Base-by-base conservation (phyloP, 768 basidiomycete genomes). In the Podaxis carcinomalis region DNA sequence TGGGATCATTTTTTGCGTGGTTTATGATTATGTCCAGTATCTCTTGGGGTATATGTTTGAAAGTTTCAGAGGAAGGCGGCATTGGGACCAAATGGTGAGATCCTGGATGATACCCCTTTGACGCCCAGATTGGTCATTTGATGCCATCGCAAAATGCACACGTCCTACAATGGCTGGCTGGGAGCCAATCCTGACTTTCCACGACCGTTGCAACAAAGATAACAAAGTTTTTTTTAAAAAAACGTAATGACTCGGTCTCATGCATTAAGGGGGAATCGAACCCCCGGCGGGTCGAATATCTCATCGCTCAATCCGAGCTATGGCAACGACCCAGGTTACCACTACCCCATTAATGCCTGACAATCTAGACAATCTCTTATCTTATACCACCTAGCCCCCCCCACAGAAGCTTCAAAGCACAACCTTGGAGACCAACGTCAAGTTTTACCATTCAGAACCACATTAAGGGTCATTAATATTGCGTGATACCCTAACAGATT, bases 321-420 rank as follows among this genome's bases (percentile, higher is more conserved):
- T 62, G 62, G 62, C 62, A 62, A 62, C 62, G 62, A 62, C 56
- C 62, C 62, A 62, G 62, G 62, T 62, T 62, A 62, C 62, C 62
- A 62, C 62, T 62, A 62, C 62, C 62, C 62, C 62, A 62, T 62
- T 62, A 62, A 62, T 62, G 61, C 61, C 19, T 7, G 42, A 32
- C 32, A 32, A 7, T 0, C 0, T 32, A 0, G 0, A 2, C 2
- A 3, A 32, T 32, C 32, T 32, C 32, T 32, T 32, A 9, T 9
- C 32, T 32, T 9, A 9, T 32, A 32, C 9, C 32, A 9, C 32
- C 7, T 1, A 9, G 7, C 28, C 1, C 28, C 1, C 28, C 7
- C 28, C 28, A 32, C 28, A 32, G 7, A 5, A 28, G 6, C 6
- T 28, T 6, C 27, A 28, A 28, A 25, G 25, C 25, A 25, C 25